Conservation (phyloP, 768 basidiomycete species). For the Boletus vinaceobasis region DNA sequence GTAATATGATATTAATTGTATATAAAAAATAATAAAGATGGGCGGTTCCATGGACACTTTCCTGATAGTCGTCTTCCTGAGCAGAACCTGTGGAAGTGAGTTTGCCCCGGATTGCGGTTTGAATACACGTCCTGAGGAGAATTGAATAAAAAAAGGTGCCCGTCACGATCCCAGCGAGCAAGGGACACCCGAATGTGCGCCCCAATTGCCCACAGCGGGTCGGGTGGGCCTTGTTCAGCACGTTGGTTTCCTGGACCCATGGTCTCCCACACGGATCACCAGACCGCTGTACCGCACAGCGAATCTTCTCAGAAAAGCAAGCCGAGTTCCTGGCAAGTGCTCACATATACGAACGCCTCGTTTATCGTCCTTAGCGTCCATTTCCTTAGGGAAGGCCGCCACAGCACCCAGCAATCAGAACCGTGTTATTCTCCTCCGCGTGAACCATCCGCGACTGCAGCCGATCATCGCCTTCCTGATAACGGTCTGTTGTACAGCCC, state of each 20-base stretch:
- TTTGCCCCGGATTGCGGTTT: constrained; percentile 13
- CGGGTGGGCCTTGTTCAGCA: constrained; percentile 5
- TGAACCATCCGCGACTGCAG: constrained; percentile 19
- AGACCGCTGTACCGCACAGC: constrained; percentile 25
- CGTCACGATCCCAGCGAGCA: neutral
- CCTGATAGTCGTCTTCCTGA: constrained; percentile 9
- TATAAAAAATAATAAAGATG: constrained; percentile 13
- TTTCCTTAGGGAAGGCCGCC: constrained; percentile 29
- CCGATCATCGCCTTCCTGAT: constrained; percentile 35
- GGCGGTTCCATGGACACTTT: constrained; percentile 8
- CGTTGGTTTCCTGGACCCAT: constrained; percentile 23
- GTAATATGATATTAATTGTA: constrained; percentile 11
- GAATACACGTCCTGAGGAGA: constrained; percentile 2
- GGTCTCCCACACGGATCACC: constrained; percentile 33
- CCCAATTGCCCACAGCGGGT: constrained; percentile 3
- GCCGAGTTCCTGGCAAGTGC: constrained; percentile 27
- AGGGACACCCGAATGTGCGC: constrained; percentile 10
- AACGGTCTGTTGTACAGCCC: constrained; percentile 26
- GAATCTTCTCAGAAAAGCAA: constrained; percentile 25
- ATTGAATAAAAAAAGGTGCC: neutral
- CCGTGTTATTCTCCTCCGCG: constrained; percentile 20
- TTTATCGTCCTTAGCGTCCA: constrained; percentile 12
- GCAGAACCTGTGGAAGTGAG: neutral
- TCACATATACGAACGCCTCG: constrained; percentile 21
- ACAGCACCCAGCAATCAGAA: constrained; percentile 23